These are phyloP conservation scores for Grigorovia jiainica DNA, from an alignment of 805 yeast species.

Conservation along the genomic window DNA sequence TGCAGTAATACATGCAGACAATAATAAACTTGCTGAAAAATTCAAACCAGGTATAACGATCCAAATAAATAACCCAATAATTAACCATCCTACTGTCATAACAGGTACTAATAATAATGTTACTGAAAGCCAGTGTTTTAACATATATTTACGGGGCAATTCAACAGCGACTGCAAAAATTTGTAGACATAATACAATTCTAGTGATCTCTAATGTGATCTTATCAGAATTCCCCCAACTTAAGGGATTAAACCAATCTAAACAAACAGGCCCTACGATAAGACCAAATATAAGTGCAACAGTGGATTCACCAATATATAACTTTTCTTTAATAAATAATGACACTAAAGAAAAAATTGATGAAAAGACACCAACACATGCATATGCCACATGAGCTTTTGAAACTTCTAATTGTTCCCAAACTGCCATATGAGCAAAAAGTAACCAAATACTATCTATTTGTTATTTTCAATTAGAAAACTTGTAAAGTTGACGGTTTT, in stretches of 20 bases:
- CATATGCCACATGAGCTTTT: constrained; percentile 78
- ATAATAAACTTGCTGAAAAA: constrained; percentile 61
- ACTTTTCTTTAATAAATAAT: constrained; percentile 68
- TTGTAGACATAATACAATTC: constrained; percentile 77
- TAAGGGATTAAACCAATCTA: constrained; percentile 74
- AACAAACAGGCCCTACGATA: constrained; percentile 80
- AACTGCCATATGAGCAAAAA: constrained; percentile 27
- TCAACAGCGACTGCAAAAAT: constrained; percentile 94
- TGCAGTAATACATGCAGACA: constrained; percentile 86
- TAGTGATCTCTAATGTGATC: constrained; percentile 72
- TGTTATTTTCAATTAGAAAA: no score
- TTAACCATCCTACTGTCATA: constrained; percentile 85
- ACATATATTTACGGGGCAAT: constrained; percentile 81
- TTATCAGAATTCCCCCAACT: constrained; percentile 80
- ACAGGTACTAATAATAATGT: constrained; percentile 68
- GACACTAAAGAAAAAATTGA: constrained; percentile 75
- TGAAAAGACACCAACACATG: constrained; percentile 75
- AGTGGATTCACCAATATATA: constrained; percentile 86
- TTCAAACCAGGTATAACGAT: constrained; percentile 60
- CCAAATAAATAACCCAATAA: constrained; percentile 75
- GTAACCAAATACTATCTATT: no score
- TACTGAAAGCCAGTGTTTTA: constrained; percentile 73
- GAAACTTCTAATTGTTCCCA: constrained; percentile 33
- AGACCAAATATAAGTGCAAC: constrained; percentile 80
- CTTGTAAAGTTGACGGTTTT: no score